Percentiles rank a stretch among this genome's conserved stretches.
These are phyloP conservation scores for Dothideomycetes sp. DNA, from an alignment of 2,329 filamentous ascomycete species.

Conservation along the genomic window DNA sequence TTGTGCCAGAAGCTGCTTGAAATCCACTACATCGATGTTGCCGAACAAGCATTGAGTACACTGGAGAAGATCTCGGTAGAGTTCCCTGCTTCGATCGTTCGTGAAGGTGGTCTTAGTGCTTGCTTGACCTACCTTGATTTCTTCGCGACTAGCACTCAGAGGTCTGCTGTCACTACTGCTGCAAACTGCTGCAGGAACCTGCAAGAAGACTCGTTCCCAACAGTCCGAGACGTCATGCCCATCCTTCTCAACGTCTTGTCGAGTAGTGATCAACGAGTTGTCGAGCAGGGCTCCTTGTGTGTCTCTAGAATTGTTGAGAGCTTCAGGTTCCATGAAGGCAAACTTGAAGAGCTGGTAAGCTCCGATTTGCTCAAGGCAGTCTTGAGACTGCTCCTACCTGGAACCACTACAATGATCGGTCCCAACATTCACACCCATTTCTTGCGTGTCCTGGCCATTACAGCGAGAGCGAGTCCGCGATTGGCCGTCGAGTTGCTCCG, in stretches of 20 bases:
- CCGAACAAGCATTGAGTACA: constrained; percentile 92
- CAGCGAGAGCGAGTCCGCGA: constrained; percentile 75
- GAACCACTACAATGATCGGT: constrained; percentile 90
- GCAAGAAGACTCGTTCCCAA: constrained; percentile 82
- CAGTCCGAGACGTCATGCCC: constrained; percentile 92
- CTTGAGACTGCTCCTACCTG: constrained; percentile 77
- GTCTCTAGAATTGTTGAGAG: constrained; percentile 95
- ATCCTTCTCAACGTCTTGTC: constrained; percentile 81
- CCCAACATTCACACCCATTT: constrained; percentile 95
- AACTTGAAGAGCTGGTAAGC: constrained; percentile 86
- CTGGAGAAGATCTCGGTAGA: constrained; percentile 96
- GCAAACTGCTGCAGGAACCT: constrained; percentile 98
- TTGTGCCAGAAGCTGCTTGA: constrained; percentile 91
- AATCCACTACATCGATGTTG: constrained; percentile 94
- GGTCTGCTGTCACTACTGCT: constrained; percentile 91
- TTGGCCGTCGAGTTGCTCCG: constrained; percentile 86
- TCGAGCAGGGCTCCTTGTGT: constrained; percentile 92
- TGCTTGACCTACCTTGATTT: constrained; percentile 95
- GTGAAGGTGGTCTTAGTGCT: constrained; percentile 90
- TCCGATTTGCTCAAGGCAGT: constrained; percentile 78
- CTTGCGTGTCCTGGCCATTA: constrained; percentile 81
- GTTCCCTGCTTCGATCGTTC: constrained; percentile 88
- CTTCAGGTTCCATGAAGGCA: constrained; percentile 79
- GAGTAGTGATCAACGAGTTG: constrained; percentile 91
- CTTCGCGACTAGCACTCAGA: constrained; percentile 92